Conservation (phyloP, 345 rosid species). For the Eucalyptus caleyi region DNA sequence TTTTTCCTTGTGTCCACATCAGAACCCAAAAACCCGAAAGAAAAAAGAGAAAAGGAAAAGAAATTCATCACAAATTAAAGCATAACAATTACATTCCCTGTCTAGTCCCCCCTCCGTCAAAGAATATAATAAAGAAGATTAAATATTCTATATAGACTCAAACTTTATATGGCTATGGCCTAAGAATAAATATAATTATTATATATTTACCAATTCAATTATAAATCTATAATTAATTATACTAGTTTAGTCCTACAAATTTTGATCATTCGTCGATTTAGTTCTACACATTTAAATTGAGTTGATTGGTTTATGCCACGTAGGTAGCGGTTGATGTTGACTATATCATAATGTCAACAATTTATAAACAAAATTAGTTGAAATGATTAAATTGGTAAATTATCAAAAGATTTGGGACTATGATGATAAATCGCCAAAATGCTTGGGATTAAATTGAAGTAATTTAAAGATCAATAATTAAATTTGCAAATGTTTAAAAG, state of each 20-base stretch:
- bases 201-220: accelerated
- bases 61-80: background rate
- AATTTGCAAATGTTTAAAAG: background rate
- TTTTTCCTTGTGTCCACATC: background rate
- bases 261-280: background rate
- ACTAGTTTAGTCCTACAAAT: too few species aligned
- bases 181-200: too few species aligned
- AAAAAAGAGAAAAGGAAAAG: background rate
- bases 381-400: too few species aligned
- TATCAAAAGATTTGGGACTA: too few species aligned
- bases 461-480: accelerated
- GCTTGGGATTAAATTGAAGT: background rate
- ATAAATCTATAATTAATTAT: too few species aligned
- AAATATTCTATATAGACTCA: background rate
- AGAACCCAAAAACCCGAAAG: background rate
- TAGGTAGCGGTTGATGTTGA: background rate
- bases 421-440: accelerated
- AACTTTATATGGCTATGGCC: background rate
- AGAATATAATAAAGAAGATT: background rate
- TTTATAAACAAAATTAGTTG: accelerated
- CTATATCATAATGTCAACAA: accelerated
- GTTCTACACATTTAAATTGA: too few species aligned
- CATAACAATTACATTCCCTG: background rate
- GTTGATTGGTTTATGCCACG: accelerated
- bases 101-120: background rate